Percentiles rank a stretch among this genome's conserved stretches.
phyloP scores from a whole-genome alignment of 2,329 filamentous ascomycete species.

The Phaeosphaeria sp. region DNA sequence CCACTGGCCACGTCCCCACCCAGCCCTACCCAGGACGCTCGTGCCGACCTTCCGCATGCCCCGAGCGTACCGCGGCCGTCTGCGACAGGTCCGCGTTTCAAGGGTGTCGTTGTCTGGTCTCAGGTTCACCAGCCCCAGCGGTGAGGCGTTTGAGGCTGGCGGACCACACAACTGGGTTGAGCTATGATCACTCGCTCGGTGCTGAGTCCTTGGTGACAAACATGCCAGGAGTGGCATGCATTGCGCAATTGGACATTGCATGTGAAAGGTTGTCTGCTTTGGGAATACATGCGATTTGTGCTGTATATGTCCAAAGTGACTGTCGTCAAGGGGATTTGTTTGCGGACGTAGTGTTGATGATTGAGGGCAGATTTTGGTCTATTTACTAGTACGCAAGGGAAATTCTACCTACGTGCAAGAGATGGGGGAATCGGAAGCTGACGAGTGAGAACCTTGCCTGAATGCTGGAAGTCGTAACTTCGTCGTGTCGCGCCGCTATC shows the following conservation, averaged over 20 bases:
- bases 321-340: no score
- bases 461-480: conserved; percentile 30
- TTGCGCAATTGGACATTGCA: background rate
- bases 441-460: background rate
- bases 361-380: background rate
- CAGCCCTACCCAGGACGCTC: conserved; percentile 9
- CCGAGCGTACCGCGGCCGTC: background rate
- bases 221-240: no score
- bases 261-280: background rate
- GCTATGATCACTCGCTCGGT: conserved; percentile 2
- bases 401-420: conserved; percentile 4
- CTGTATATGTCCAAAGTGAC: no score
- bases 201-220: background rate
- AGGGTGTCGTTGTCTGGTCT: conserved; percentile 23
- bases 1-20: background rate
- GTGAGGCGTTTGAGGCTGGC: conserved; percentile 17
- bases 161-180: conserved; percentile 3
- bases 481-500: conserved; percentile 13
- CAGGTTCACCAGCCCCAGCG: conserved; percentile 18
- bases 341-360: no score
- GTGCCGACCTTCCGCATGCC: conserved; percentile 6
- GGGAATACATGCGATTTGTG: background rate
- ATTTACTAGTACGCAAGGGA: background rate
- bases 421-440: conserved; percentile 3
- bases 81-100: conserved; percentile 29